These are phyloP conservation scores for Solanum lycopersicoides DNA, from an alignment of 257 asterid species.

Conservation along the genomic window DNA sequence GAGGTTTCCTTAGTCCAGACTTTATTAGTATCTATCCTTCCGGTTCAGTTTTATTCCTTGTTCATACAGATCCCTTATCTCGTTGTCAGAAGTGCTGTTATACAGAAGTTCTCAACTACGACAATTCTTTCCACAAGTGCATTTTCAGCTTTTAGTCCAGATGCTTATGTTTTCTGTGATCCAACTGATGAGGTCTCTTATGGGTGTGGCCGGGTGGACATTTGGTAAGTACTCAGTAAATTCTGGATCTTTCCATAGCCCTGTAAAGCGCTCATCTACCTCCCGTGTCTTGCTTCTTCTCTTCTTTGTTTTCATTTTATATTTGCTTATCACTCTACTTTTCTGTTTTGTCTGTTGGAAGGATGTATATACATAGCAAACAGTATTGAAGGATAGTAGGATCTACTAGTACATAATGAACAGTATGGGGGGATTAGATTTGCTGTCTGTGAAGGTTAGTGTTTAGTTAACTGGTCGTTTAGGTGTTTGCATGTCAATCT, in stretches of 20 bases:
- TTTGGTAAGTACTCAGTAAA: background rate
- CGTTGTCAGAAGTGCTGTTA: background rate
- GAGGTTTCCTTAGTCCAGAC: background rate
- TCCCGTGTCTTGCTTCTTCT: background rate
- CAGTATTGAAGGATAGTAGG: background rate
- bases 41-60: background rate
- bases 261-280: background rate
- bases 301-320: background rate
- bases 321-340: background rate
- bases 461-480: background rate
- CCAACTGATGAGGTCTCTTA: background rate
- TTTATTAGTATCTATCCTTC: background rate
- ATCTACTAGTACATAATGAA: background rate
- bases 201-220: background rate
- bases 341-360: background rate
- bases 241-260: background rate
- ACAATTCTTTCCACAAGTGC: background rate
- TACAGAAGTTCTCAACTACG: background rate
- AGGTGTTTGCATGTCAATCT: background rate
- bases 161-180: background rate
- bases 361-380: background rate
- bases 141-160: background rate
- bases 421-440: background rate
- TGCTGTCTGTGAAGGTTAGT: background rate
- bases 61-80: background rate